These are phyloP conservation scores for Lignosus rhinocerotis DNA, from an alignment of 1,284 basidiomycete genomes.

Conservation along the genomic window DNA sequence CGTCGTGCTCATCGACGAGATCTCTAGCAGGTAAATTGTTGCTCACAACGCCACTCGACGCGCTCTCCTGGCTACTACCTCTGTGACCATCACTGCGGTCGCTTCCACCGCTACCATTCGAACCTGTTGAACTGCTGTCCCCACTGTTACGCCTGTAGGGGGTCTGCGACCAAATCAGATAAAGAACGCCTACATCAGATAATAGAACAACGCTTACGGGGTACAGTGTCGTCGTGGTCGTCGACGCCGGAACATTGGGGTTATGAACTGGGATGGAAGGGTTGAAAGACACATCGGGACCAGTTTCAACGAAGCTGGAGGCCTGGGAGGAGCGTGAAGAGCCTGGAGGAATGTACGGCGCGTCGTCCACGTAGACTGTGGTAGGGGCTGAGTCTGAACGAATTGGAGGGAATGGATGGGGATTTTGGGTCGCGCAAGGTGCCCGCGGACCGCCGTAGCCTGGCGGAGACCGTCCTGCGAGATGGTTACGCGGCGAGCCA, in stretches of 20 bases:
- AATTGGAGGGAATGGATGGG: constrained; percentile 13
- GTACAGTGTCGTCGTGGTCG: constrained; percentile 15
- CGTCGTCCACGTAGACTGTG: constrained; percentile 26
- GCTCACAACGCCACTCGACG: constrained; percentile 18
- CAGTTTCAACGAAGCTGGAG: constrained; percentile 12
- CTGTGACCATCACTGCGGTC: constrained; percentile 16
- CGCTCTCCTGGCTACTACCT: constrained; percentile 19
- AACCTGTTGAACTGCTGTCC: constrained; percentile 24
- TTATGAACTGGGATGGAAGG: constrained; percentile 7
- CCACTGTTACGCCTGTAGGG: constrained; percentile 16
- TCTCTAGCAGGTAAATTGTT: constrained; percentile 5
- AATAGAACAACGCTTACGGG: constrained; percentile 20
- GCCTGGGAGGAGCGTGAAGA: constrained; percentile 7
- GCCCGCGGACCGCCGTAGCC: constrained; percentile 13
- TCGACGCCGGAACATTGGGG: constrained; percentile 9
- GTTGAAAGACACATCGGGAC: constrained; percentile 13
- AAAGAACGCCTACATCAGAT: constrained; percentile 20
- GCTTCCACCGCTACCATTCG: constrained; percentile 20
- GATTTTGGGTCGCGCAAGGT: constrained; percentile 17
- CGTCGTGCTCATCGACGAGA: constrained; percentile 8
- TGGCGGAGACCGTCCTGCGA: constrained; percentile 14
- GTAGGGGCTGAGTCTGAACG: constrained; percentile 17
- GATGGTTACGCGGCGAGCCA: constrained; percentile 15
- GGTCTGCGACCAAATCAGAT: constrained; percentile 16
- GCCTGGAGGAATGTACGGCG: constrained; percentile 23